Conservation (phyloP, 2,329 filamentous ascomycete genomes). For the Fusarium sp. region DNA sequence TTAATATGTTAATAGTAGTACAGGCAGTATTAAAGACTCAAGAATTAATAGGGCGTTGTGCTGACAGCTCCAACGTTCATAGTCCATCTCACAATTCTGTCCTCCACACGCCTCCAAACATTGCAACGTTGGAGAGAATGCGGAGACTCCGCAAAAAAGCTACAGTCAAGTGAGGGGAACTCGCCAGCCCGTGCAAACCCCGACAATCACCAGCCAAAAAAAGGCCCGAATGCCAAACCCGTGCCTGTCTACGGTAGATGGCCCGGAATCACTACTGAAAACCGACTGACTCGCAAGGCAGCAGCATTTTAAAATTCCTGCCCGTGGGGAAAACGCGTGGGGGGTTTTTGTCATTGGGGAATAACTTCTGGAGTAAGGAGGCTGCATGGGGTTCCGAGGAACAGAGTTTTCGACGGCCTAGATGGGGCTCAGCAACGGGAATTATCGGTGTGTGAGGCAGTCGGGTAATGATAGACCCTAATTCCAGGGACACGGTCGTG, state of each 20-base stretch:
- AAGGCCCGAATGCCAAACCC: constrained; percentile 12
- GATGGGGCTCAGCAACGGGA: background rate
- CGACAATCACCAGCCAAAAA: background rate
- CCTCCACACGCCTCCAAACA: background rate
- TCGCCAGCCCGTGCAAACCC: constrained; percentile 4
- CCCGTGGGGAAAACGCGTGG: constrained; percentile 22
- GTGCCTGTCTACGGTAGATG: background rate
- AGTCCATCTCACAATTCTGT: background rate
- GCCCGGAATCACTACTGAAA: background rate
- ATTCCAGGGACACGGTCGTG: background rate
- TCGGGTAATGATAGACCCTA: background rate
- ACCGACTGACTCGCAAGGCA: background rate
- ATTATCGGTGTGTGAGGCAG: background rate
- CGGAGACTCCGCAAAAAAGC: constrained; percentile 30
- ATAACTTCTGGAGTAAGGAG: too few relatives aligned
- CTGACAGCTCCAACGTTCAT: accelerated
- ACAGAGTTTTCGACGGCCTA: background rate
- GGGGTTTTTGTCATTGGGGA: background rate
- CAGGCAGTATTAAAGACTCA: accelerated
- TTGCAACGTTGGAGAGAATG: constrained; percentile 27
- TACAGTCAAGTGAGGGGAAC: background rate
- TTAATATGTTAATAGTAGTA: too few relatives aligned
- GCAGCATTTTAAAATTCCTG: constrained; percentile 1
- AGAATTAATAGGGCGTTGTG: accelerated
- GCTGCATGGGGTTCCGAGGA: background rate